These are phyloP conservation scores for Didymella exigua DNA, from an alignment of 2,329 filamentous ascomycete species.

Conservation along the genomic window DNA sequence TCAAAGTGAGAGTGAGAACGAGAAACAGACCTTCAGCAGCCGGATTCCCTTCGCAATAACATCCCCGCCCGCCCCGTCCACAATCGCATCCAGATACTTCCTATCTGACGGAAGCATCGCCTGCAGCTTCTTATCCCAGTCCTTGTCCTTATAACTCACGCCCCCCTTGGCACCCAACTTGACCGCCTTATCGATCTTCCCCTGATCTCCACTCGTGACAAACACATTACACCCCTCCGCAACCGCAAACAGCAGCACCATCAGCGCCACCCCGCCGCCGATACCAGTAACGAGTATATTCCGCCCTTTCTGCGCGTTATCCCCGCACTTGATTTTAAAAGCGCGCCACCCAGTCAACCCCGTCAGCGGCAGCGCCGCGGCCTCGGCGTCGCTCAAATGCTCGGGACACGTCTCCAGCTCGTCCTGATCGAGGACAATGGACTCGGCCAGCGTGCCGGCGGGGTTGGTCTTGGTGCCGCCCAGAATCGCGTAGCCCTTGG, in stretches of 20 bases:
- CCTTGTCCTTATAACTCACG: slow-evolving; percentile 77
- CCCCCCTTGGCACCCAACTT: slow-evolving; percentile 78
- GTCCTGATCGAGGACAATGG: slow-evolving; percentile 67
- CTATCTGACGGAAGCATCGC: slow-evolving; percentile 67
- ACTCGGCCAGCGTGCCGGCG: slow-evolving; percentile 76
- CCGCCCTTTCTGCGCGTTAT: slow-evolving; percentile 64
- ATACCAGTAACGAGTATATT: slow-evolving; percentile 91
- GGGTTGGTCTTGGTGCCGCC: slow-evolving; percentile 70
- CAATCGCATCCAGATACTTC: slow-evolving; percentile 77
- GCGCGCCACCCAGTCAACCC: slow-evolving; percentile 90
- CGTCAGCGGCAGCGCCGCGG: slow-evolving; percentile 81
- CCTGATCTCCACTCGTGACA: slow-evolving; percentile 75
- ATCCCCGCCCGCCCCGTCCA: slow-evolving; percentile 91
- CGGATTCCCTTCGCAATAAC: slow-evolving; percentile 71
- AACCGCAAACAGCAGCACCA: slow-evolving; percentile 78
- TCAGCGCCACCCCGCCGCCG: slow-evolving; percentile 87
- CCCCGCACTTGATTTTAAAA: slow-evolving; percentile 74
- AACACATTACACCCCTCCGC: slow-evolving; percentile 76
- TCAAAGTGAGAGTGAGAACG: neutral
- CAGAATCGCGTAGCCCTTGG: slow-evolving; percentile 64
- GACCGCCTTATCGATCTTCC: slow-evolving; percentile 76
- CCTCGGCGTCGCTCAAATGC: slow-evolving; percentile 75
- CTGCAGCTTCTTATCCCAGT: slow-evolving; percentile 79
- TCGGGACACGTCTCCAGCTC: slow-evolving; percentile 78
- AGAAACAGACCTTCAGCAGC: slow-evolving; percentile 65